Percentiles rank a stretch among this genome's conserved stretches.
Evolutionary conservation across 2,329 filamentous ascomycete species (phyloP).

Genomic region (Helminthosporium solani): DNA sequence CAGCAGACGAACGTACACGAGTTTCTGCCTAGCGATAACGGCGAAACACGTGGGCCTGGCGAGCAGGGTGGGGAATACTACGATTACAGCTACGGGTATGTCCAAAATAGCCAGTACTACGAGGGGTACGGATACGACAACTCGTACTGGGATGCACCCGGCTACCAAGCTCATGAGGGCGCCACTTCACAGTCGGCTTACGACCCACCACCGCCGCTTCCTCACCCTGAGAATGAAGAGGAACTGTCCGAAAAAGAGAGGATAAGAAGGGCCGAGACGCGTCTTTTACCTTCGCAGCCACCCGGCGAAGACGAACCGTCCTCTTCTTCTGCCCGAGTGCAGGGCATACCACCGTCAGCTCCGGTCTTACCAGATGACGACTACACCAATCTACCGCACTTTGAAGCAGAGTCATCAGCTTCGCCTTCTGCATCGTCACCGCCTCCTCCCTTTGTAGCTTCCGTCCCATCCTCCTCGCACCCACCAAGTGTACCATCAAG

Average conservation of each 20-base stretch:
- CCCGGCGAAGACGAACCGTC: slow-evolving; percentile 51
- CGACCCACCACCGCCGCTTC: slow-evolving; percentile 49
- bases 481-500: slow-evolving; percentile 9
- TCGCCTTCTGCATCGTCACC: slow-evolving; percentile 25
- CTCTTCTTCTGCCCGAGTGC: slow-evolving; percentile 44
- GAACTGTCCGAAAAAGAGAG: slow-evolving; percentile 79
- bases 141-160: slow-evolving; percentile 31
- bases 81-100: slow-evolving; percentile 30
- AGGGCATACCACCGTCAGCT: slow-evolving; percentile 36
- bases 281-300: slow-evolving; percentile 78
- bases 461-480: slow-evolving; percentile 12
- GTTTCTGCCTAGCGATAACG: slow-evolving; percentile 18
- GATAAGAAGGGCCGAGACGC: slow-evolving; percentile 72
- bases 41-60: slow-evolving; percentile 15
- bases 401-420: slow-evolving; percentile 20
- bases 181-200: slow-evolving; percentile 49
- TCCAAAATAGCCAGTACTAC: slow-evolving; percentile 35
- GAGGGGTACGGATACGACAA: slow-evolving; percentile 37
- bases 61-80: slow-evolving; percentile 12
- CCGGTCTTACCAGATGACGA: slow-evolving; percentile 40
- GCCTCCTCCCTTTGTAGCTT: slow-evolving; percentile 29
- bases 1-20: slow-evolving; percentile 22
- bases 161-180: slow-evolving; percentile 22
- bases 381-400: slow-evolving; percentile 23
- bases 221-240: slow-evolving; percentile 58